Conservation (phyloP, 2,329 filamentous ascomycete genomes). For the Nemania diffusa region DNA sequence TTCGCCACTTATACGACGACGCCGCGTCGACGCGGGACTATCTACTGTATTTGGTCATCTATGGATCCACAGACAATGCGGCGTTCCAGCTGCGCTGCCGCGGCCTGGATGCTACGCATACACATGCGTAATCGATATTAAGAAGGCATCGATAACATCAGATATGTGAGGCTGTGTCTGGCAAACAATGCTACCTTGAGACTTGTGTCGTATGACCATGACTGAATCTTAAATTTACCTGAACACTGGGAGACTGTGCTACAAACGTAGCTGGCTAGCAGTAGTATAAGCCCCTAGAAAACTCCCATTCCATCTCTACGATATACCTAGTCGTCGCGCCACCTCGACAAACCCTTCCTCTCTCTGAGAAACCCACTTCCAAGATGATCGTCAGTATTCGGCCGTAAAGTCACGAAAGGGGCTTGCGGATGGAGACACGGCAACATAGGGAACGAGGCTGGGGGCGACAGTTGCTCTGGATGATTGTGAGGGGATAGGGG, state of each 20-base stretch:
- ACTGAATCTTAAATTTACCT: background rate
- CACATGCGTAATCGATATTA: background rate
- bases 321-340: slow-evolving; percentile 58
- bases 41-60: background rate
- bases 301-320: slow-evolving; percentile 27
- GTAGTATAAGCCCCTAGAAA: background rate
- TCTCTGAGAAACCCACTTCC: slow-evolving; percentile 60
- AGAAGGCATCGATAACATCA: background rate
- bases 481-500: background rate
- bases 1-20: background rate
- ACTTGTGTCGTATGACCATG: background rate
- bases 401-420: background rate
- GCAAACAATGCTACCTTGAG: slow-evolving; percentile 4
- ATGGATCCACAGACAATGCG: background rate
- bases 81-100: background rate
- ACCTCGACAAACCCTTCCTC: slow-evolving; percentile 65
- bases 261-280: background rate
- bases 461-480: background rate
- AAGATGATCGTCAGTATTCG: slow-evolving; percentile 16
- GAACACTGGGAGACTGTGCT: background rate
- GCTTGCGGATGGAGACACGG: background rate
- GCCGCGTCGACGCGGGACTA: background rate
- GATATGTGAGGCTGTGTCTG: background rate
- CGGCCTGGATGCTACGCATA: background rate
- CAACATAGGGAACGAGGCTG: background rate